Base-by-base conservation (phyloP, 345 rosid species). In the Microthlaspi erraticum region DNA sequence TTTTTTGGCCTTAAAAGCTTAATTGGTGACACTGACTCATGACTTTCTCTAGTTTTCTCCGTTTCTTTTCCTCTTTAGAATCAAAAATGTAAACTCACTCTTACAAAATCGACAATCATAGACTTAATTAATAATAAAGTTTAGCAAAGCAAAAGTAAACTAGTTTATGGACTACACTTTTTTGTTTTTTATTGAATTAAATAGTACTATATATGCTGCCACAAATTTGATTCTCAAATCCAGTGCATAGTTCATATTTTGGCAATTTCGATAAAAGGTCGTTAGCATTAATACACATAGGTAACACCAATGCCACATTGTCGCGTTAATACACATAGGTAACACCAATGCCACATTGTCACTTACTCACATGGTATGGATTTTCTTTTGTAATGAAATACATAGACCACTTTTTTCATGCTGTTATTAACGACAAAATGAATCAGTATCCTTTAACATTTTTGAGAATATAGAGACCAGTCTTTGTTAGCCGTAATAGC, bases 271-370 rank as follows among this genome's bases (percentile, higher is more conserved):
- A 50, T 14, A n/a, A 14, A 9, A 68, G 64, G 16, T 57, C 29
- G 46, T 57, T 20, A 13, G 56, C 65, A 56, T 57, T 57, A 57
- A 68, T 3, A 20, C 44, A 33, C 73, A 68, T 56, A 54, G 63
- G 18, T 43, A 44, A 12, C 64, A 56, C 36, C 64, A 44, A 44
- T n/a, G 37, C 37, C 7, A 20, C 1, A 57, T 1, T 34, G 11
- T 34, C 65, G 34, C 65, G n/a, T n/a, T n/a, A 56, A 68, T 2
- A 19, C 43, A 33, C 72, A 68, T 56, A 54, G 63, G 18, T 43
- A 44, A 12, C 64, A 56, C 36, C 64, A 44, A 44, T n/a, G 37
- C 37, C 7, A 20, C 1, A 57, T 1, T 34, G 11, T 34, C 65
- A 45, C 65, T n/a, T n/a, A n/a, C n/a, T n/a, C n/a, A n/a, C n/a